Conservation (phyloP, 768 basidiomycete species). For the Panellus pusillus region DNA sequence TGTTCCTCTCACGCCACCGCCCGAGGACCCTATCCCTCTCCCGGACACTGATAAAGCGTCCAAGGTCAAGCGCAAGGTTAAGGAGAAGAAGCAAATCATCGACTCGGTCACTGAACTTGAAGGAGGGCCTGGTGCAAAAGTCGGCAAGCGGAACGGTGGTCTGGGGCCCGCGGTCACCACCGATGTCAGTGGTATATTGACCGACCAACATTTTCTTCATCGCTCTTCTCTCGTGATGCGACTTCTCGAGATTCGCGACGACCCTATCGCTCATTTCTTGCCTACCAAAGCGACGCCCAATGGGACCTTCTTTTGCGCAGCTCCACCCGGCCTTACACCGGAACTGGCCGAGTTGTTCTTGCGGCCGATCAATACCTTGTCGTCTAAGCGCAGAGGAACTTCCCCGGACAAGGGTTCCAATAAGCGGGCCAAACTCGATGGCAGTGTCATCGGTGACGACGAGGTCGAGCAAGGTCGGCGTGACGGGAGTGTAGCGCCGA, state of each 20-base stretch:
- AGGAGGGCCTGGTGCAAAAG: conserved; percentile 55
- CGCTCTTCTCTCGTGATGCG: conserved; percentile 83
- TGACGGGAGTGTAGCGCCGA: conserved; percentile 62
- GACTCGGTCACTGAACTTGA: conserved; percentile 87
- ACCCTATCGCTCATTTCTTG: conserved; percentile 83
- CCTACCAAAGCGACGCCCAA: conserved; percentile 74
- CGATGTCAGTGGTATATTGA: conserved; percentile 69
- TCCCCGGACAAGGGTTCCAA: conserved; percentile 60
- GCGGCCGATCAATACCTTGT: conserved; percentile 57
- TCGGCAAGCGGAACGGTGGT: conserved; percentile 52
- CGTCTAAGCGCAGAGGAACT: conserved; percentile 60
- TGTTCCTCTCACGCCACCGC: conserved; percentile 76
- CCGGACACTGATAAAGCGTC: conserved; percentile 44
- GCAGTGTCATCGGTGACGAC: conserved; percentile 55
- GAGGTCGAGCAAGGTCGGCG: conserved; percentile 74
- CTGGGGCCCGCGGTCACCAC: conserved; percentile 54
- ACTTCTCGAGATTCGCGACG: conserved; percentile 79
- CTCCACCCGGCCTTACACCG: conserved; percentile 79
- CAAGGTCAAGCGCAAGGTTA: conserved; percentile 51
- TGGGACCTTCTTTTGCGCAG: conserved; percentile 79
- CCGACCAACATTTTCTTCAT: conserved; percentile 83
- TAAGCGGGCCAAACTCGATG: conserved; percentile 60
- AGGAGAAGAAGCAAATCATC: conserved; percentile 85
- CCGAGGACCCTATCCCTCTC: conserved; percentile 50
- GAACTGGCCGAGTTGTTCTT: conserved; percentile 85